Evolutionary conservation across 208 protist genomes (phyloP), one percentile per base, ranked within the genome.

Genomic region (Trypanosomatidae sp.): DNA sequence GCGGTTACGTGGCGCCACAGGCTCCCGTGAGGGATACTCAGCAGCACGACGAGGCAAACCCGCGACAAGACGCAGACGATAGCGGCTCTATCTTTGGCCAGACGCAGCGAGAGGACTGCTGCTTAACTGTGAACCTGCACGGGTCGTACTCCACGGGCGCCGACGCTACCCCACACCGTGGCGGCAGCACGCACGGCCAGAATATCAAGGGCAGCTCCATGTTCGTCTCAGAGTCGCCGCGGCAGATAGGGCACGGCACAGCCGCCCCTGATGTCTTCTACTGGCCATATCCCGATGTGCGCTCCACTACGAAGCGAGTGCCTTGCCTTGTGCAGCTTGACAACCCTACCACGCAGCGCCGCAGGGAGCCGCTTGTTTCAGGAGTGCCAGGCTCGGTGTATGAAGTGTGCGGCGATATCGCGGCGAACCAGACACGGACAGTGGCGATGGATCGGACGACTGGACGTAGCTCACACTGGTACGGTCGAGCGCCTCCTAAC

Each of bases 271-370:
- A 94, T 73, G 66, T 89, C 47, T 80, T 75, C 30, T 94, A 94
- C 75, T 91, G 84, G 81, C 90, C 90, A 8, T 94, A 92, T 62
- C 81, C 90, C 1, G 90, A 94, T 71, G 80, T 87, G 1, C 90
- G 90, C 44, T 94, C 90, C 9, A 89, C 87, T 6, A 66, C 83
- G n/a, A 76, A 80, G 71, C 87, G 87, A 0, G 58, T 77, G 36
- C 71, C 73, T 12, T 89, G 75, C 64, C 55, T 76, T 8, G 85
- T 90, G 28, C 76, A 76, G 46, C 83, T 91, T 66, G 81, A 82
- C 71, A 71, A 70, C 33, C 72, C 68, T 17, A 67, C 64, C n/a
- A 79, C 73, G 13, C 74, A 79, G 30, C 84, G 87, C 39, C 87
- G 87, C 25, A 83, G 81, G 50, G 82, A 87, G 30, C 78, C 72